Conservation (phyloP, 139 green algal species). For the Chlorella sp. region DNA sequence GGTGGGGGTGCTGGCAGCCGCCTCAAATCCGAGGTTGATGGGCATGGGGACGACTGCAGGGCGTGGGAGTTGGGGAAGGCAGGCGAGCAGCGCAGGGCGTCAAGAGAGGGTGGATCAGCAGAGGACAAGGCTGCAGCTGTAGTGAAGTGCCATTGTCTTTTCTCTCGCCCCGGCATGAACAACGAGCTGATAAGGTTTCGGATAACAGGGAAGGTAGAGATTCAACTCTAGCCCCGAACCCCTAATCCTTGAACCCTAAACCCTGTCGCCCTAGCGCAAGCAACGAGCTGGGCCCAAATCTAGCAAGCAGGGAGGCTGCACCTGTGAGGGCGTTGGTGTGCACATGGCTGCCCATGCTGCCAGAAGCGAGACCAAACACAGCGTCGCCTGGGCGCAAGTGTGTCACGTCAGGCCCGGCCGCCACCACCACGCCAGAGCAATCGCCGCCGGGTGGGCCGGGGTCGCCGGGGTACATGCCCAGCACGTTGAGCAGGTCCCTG, state of each 20-base stretch:
- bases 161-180: too few species aligned
- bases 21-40: conserved; percentile 59
- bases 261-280: too few species aligned
- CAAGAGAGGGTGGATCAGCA: too few species aligned
- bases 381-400: conserved; percentile 56
- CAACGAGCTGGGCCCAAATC: too few species aligned
- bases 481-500: conserved; percentile 69
- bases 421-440: conserved; percentile 80
- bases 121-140: background rate
- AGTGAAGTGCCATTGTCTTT: too few species aligned
- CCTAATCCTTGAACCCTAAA: too few species aligned
- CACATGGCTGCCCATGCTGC: conserved; percentile 76
- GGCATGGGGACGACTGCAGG: conserved; percentile 68
- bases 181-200: too few species aligned
- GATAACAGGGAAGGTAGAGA: too few species aligned
- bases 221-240: too few species aligned
- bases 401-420: conserved; percentile 34
- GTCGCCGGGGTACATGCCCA: conserved; percentile 92
- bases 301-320: background rate
- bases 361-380: conserved; percentile 84
- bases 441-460: conserved; percentile 83
- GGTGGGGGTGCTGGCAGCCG: conserved; percentile 75
- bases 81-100: background rate
- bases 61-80: conserved; percentile 25
- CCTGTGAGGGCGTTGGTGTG: conserved; percentile 29